A percentile compares a stretch with the other conserved stretches of the same genome.
phyloP scores from a whole-genome alignment of 768 basidiomycete genomes.

The Lyophyllum decastes region DNA sequence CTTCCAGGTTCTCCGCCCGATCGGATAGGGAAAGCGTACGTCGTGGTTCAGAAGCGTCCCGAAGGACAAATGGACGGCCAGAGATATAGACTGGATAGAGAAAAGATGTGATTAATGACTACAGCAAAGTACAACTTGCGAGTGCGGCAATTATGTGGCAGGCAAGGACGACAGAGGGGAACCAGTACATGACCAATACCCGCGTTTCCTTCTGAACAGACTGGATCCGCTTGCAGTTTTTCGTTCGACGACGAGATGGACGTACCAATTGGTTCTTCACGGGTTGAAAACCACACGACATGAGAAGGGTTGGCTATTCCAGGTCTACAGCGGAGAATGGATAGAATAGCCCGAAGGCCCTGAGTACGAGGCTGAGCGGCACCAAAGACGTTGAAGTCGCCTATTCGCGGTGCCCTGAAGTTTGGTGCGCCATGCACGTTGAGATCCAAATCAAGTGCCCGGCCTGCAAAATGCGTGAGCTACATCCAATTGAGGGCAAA shows the following conservation, averaged over 20 bases:
- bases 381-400: slow-evolving; percentile 88
- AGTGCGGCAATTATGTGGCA: neutral
- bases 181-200: neutral
- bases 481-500: neutral
- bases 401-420: slow-evolving; percentile 81
- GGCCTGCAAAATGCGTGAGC: slow-evolving; percentile 44
- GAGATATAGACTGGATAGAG: slow-evolving; percentile 73
- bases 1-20: slow-evolving; percentile 93
- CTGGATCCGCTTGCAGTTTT: neutral
- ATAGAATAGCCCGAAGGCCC: slow-evolving; percentile 87
- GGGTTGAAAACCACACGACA: slow-evolving; percentile 94
- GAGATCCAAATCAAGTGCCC: slow-evolving; percentile 88
- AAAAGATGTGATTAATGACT: slow-evolving; percentile 12
- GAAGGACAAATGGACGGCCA: slow-evolving; percentile 88
- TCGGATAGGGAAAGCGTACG: slow-evolving; percentile 81
- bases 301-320: slow-evolving; percentile 62
- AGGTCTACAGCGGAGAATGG: slow-evolving; percentile 77
- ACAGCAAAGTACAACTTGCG: neutral
- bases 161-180: slow-evolving; percentile 1
- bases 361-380: slow-evolving; percentile 94
- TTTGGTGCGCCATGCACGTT: slow-evolving; percentile 95
- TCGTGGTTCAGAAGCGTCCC: slow-evolving; percentile 84
- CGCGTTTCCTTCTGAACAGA: neutral
- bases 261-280: slow-evolving; percentile 93
- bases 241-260: slow-evolving; percentile 8